Percentiles rank a stretch among this genome's conserved stretches.
Evolutionary conservation across 176 grass and related monocot species (phyloP).

Genomic region (Aechmea fasciata): DNA sequence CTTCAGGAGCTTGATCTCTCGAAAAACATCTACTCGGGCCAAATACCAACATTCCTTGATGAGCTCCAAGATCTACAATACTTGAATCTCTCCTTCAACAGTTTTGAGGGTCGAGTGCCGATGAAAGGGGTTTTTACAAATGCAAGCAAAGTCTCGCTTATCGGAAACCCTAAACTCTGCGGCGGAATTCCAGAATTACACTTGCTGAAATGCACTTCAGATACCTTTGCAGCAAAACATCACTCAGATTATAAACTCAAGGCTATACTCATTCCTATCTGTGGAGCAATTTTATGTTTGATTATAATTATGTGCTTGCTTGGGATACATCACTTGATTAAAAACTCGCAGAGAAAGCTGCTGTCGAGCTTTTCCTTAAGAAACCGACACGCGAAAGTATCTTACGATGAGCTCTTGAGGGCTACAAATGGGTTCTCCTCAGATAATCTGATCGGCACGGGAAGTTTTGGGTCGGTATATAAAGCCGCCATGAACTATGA

Average conservation of each 20-base stretch:
- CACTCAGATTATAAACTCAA: background rate
- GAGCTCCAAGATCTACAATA: background rate
- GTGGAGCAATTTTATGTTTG: background rate
- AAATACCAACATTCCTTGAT: constrained; percentile 12
- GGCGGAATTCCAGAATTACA: background rate
- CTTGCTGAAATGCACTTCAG: background rate
- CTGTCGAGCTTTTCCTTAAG: background rate
- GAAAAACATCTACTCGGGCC: constrained; percentile 17
- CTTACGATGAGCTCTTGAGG: background rate
- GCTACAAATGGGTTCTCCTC: background rate
- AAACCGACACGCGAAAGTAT: background rate
- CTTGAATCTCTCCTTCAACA: constrained; percentile 17
- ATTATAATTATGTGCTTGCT: background rate
- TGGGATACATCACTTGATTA: background rate
- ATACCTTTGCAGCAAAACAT: background rate
- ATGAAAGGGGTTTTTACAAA: background rate
- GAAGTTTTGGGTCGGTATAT: background rate
- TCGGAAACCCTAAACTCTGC: background rate
- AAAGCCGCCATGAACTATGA: too few species aligned
- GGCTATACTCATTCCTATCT: background rate
- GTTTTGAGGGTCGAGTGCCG: background rate
- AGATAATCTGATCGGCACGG: background rate
- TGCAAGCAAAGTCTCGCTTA: background rate
- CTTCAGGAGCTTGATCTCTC: constrained; percentile 19
- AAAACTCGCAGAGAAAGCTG: background rate